Conservation (phyloP, 352 stramenopile species). For the Stephanocyclus meneghinianus region DNA sequence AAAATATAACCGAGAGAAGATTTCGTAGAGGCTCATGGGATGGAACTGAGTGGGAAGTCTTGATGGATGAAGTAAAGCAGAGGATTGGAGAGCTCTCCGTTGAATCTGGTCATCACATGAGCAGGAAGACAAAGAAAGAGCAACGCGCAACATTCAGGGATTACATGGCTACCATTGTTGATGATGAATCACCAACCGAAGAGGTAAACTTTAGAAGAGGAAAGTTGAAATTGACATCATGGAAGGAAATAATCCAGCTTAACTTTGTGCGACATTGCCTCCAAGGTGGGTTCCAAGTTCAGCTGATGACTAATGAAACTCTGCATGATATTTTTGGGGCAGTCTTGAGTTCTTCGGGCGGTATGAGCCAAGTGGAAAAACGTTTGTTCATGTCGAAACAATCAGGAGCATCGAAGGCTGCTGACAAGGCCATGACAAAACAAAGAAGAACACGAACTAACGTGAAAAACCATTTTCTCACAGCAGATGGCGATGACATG, state of each 20-base stretch:
- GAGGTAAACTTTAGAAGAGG: constrained; percentile 74
- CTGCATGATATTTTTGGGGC: constrained; percentile 73
- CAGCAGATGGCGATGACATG: constrained; percentile 62
- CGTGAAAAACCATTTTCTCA: constrained; percentile 82
- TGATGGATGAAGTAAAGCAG: constrained; percentile 76
- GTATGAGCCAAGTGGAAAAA: constrained; percentile 76
- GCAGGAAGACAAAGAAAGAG: constrained; percentile 83
- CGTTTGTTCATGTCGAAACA: constrained; percentile 75
- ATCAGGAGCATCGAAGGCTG: constrained; percentile 68
- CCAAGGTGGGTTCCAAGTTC: constrained; percentile 83
- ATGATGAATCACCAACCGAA: constrained; percentile 77
- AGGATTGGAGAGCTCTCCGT: constrained; percentile 68
- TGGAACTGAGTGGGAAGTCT: constrained; percentile 74
- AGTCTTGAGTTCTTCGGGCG: constrained; percentile 30
- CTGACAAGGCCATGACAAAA: constrained; percentile 66
- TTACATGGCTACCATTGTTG: constrained; percentile 79
- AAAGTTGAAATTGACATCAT: constrained; percentile 65
- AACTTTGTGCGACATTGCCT: constrained; percentile 82
- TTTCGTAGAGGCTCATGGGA: constrained; percentile 75
- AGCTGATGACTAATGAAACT: constrained; percentile 77
- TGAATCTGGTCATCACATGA: constrained; percentile 75
- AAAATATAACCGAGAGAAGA: constrained; percentile 67
- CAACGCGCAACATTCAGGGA: constrained; percentile 82
- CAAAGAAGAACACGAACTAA: constrained; percentile 67
- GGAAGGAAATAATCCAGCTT: constrained; percentile 82